Evolutionary conservation across 345 rosid species (phyloP), one percentile per base, ranked within the genome.

Genomic region (Acer yangbiense): DNA sequence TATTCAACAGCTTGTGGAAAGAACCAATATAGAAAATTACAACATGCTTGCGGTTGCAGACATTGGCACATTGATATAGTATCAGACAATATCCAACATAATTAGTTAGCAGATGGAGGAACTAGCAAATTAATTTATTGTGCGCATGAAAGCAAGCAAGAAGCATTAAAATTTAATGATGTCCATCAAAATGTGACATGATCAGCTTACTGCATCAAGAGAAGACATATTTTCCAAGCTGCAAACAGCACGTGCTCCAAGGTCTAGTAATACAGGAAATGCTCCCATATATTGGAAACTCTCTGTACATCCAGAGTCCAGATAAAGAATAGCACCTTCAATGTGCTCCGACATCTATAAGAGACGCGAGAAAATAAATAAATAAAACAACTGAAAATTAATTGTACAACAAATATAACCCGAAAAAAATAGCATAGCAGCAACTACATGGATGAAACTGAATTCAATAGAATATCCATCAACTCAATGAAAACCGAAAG

Each of bases 271-370:
- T 75, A 84, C 46, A 64, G 99, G 95, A 77, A 91, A 93, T 17
- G 94, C 97, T 83, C 99, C 99, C 18, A 87, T 83, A 79, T 85
- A 80, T 68, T 95, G 98, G 80, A 96, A 96, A 76, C 99, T 90
- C 82, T 96, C 99, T 2, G 97, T 88, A 82, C 97, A 96, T 10
- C 99, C 99, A 66, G 96, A 90, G 87, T 96, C 99, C 5, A 93
- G 82, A 80, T 96, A 96, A 50, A 96, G 77, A 57, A 90, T 79
- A 41, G 97, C 84, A 74, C 86, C 95, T 79, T 87, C 84, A 7
- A 93, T 68, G 77, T 90, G 88, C 81, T 93, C 97, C 20, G 92
- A 85, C 74, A 92, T 83, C 99, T 93, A 73, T 75, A 78, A 58
- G 75, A 52, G 3, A 39, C 48, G 29, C 63, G 69, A 55, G 66